Percentiles rank a stretch among this genome's conserved stretches.
Evolutionary conservation across 75 land plant species (phyloP).

Genomic region (Cupressus sempervirens): DNA sequence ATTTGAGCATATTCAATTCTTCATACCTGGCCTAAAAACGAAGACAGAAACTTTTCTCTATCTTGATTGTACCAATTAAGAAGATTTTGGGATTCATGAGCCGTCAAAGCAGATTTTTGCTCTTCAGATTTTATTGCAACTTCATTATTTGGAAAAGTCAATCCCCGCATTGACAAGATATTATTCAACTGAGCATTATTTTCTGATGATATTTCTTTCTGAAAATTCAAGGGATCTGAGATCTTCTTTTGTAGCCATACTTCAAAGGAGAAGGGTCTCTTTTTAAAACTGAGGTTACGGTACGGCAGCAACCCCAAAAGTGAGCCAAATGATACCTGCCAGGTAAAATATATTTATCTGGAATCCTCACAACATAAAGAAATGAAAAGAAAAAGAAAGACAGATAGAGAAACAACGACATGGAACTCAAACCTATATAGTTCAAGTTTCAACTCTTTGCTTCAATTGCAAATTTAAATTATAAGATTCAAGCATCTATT

Average conservation of each 20-base stretch:
- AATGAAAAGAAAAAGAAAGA: background rate
- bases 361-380: background rate
- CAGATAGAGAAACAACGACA: background rate
- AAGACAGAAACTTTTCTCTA: slow-evolving; percentile 49
- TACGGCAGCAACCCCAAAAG: slow-evolving; percentile 73
- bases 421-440: background rate
- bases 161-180: background rate
- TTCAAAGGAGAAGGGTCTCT: slow-evolving; percentile 70
- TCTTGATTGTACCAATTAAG: slow-evolving; percentile 49
- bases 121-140: slow-evolving; percentile 30
- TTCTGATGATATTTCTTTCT: slow-evolving; percentile 27
- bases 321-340: slow-evolving; percentile 68
- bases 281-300: slow-evolving; percentile 47
- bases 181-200: background rate
- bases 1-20: background rate
- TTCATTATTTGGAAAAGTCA: slow-evolving; percentile 7
- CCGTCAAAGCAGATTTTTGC: slow-evolving; percentile 5
- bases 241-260: slow-evolving; percentile 72
- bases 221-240: slow-evolving; percentile 41
- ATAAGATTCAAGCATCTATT: slow-evolving; percentile 4
- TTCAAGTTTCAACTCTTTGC: background rate
- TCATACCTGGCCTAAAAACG: slow-evolving; percentile 72
- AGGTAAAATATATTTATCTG: background rate
- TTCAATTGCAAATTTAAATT: background rate
- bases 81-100: slow-evolving; percentile 34